phyloP scores from a whole-genome alignment of 2,329 filamentous ascomycete genomes.

The Knufia petricola region DNA sequence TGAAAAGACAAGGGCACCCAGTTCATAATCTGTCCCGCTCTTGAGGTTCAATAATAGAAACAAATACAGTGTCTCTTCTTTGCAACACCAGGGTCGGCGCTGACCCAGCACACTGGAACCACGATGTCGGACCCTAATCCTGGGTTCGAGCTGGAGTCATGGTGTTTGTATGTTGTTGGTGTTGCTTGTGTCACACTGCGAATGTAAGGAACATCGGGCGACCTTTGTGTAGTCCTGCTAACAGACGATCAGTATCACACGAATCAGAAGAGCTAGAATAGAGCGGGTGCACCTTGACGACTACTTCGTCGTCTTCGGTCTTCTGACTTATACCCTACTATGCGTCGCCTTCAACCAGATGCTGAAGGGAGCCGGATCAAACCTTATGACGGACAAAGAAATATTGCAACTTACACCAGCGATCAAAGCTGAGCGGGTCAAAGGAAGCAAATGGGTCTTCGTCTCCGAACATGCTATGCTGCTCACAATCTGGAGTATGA shows the following conservation, averaged over 20 bases:
- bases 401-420: constrained; percentile 37
- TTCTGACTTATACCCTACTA: constrained; percentile 48
- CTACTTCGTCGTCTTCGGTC: constrained; percentile 45
- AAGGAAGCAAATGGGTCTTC: constrained; percentile 54
- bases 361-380: constrained; percentile 47
- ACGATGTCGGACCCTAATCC: constrained; percentile 12
- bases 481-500: constrained; percentile 43
- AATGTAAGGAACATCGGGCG: constrained; percentile 35
- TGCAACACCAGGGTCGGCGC: no score
- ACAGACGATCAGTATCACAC: constrained; percentile 26
- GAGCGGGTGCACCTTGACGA: constrained; percentile 47
- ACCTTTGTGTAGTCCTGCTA: constrained; percentile 26
- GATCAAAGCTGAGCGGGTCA: constrained; percentile 34
- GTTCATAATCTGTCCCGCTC: no score
- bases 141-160: constrained; percentile 25
- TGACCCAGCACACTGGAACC: not conserved
- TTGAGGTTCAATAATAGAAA: no score
- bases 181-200: constrained; percentile 29
- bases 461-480: constrained; percentile 55
- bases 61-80: no score
- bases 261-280: constrained; percentile 36
- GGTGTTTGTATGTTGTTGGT: constrained; percentile 33
- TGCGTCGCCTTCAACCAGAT: constrained; percentile 47
- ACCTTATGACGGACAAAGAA: constrained; percentile 47
- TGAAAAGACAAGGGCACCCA: no score